Evolutionary conservation across 1,284 basidiomycete species (phyloP).

Genomic region (Ganoderma lucidum): DNA sequence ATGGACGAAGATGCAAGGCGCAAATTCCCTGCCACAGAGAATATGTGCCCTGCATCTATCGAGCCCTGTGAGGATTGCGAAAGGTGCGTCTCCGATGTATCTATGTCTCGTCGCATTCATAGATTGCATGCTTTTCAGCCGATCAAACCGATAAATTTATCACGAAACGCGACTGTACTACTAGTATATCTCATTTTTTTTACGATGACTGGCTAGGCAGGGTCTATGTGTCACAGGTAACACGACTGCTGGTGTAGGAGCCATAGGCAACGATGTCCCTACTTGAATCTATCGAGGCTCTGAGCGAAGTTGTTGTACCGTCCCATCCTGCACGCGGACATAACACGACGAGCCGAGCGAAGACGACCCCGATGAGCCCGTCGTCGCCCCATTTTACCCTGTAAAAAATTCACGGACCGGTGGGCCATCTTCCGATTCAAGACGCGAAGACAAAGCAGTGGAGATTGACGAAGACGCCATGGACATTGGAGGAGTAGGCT

Average conservation of each 20-base stretch:
- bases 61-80: neutral
- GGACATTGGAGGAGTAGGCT: no score
- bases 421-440: constrained; percentile 80
- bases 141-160: no score
- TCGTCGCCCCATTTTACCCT: constrained; percentile 94
- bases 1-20: neutral
- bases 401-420: constrained; percentile 94
- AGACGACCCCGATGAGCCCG: constrained; percentile 67
- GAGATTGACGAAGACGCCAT: constrained; percentile 43
- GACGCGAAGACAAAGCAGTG: constrained; percentile 74
- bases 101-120: no score
- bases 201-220: no score
- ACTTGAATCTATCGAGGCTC: no score
- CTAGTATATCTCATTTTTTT: no score
- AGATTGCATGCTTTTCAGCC: no score
- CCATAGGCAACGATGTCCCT: no score
- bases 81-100: neutral
- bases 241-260: no score
- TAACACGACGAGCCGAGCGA: constrained; percentile 65
- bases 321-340: constrained; percentile 85
- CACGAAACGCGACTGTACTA: no score
- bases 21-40: neutral
- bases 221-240: no score
- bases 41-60: neutral
- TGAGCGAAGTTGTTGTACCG: constrained; percentile 55